Base-by-base conservation (phyloP, 163 green algal genomes). In the Scenedesmus sp. region DNA sequence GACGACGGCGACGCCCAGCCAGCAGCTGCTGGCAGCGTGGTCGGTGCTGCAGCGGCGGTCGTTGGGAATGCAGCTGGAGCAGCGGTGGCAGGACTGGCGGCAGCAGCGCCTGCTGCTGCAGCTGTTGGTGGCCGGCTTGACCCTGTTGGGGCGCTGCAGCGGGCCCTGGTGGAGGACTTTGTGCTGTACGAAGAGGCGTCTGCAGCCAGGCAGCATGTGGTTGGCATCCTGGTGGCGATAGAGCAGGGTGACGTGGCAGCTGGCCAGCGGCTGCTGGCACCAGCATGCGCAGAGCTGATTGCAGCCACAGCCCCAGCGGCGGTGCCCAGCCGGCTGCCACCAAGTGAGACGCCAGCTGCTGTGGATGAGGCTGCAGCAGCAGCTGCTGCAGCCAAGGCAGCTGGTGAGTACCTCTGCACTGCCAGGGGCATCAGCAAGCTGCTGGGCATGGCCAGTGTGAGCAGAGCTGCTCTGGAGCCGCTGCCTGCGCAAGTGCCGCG, bases 111-210 rank as follows among this genome's bases (percentile, higher is more conserved):
- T 18, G 68, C 68, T 59, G 68, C 70, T 53, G n/a, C 40, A 35
- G 73, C 6, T 44, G 44, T 26, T 35, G 78, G 22, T n/a, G 24
- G 37, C 24, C 10, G 81, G 44, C 43, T 43, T 30, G 65, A 46
- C 68, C 43, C 68, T 37, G 16, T 85, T 1, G 65, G 44, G 12
- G 30, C 73, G 12, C 61, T 92, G 26, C 88, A 92, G 80, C 80
- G 88, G 3, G 88, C 88, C 16, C 88, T 92, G 7, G 88, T 92
- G 24, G 88, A 92, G 42, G 88, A 92, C 61, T 92, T 92, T 92
- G 88, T 92, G 30, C 26, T 92, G 80, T 92, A 92, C n/a, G 88
- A 92, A 18, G 88, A 92, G 30, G 61, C 80, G 33, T 85, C 61
- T 44, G 88, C 88, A 42, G 88, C 88, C 43, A 86, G 88, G 80